Base-by-base conservation (phyloP, 768 basidiomycete genomes). In the Termitomyces sp. region DNA sequence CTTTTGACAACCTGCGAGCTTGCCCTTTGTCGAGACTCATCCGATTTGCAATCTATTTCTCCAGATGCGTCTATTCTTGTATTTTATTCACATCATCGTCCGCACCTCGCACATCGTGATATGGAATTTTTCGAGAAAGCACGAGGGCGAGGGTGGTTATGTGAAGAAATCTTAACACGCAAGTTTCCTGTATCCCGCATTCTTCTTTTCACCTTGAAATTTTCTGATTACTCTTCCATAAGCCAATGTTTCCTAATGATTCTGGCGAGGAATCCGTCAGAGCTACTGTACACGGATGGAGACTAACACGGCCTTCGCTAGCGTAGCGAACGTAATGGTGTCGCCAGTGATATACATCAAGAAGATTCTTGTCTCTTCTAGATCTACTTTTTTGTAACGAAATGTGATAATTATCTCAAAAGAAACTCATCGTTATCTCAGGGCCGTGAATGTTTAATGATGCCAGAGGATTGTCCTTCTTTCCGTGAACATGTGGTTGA, bases 231-330 rank as follows among this genome's bases (percentile, higher is more conserved):
- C 33, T 22, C 20, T 55, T 2, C 57, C 32, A n/a, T 33, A 22
- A 92, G 89, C 85, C 88, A 1, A 96, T 96, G 94, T 96, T 96
- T 62, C 88, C 87, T 0, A 84, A 93, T 4, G 94, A 97, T 71
- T 71, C 82, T 1, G 94, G 94, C 9, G 89, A 89, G 50, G 86
- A 84, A 59, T 78, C 79, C 7, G 76, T 94, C 7, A 78, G 94
- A 22, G 80, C 86, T 7, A 92, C 88, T 0, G 94, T 97, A 1
- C 88, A 93, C 63, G 94, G 94, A 2, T 94, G 91, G 91, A 75
- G 71, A 50, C 68, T 93, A 59, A 80, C 42, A 39, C 33, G 49
- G 39, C 27, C 29, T 5, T 35, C 22, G 23, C 10, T 23, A 25
- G 7, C 33, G 16, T n/a, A 25, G 7, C 18, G 16, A 36, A 47